These are phyloP conservation scores for Lupinus albus DNA, from an alignment of 306 rosid species.

Conservation along the genomic window DNA sequence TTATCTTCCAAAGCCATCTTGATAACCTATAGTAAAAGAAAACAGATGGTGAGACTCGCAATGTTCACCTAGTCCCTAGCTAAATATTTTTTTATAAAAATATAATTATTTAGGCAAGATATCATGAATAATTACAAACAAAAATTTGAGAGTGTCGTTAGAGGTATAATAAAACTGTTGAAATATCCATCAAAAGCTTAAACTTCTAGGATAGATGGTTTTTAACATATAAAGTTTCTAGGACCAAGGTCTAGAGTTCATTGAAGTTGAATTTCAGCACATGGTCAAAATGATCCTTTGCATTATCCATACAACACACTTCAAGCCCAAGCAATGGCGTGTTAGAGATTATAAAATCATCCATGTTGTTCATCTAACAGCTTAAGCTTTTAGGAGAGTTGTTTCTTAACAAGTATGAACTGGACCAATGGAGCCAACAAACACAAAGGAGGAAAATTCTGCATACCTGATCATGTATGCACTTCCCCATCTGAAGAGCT, in stretches of 20 bases:
- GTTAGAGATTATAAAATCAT: background rate
- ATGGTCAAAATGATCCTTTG: background rate
- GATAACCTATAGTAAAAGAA: slow-evolving; percentile 54
- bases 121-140: slow-evolving; percentile 27
- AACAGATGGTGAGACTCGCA: slow-evolving; percentile 24
- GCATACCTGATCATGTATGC: slow-evolving; percentile 77
- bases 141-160: background rate
- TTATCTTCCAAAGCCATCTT: slow-evolving; percentile 71
- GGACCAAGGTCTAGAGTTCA: background rate
- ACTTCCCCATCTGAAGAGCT: slow-evolving; percentile 71
- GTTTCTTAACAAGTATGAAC: background rate
- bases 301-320: background rate
- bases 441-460: background rate
- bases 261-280: background rate
- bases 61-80: background rate
- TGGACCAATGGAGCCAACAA: slow-evolving; percentile 15
- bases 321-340: background rate
- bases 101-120: background rate
- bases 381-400: background rate
- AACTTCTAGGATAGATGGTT: background rate
- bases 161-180: background rate
- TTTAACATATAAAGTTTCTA: background rate
- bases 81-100: slow-evolving; percentile 30
- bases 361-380: background rate
- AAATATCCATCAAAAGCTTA: background rate